Conservation (phyloP, 352 stramenopile species). For the Thalassiosira pacifica region DNA sequence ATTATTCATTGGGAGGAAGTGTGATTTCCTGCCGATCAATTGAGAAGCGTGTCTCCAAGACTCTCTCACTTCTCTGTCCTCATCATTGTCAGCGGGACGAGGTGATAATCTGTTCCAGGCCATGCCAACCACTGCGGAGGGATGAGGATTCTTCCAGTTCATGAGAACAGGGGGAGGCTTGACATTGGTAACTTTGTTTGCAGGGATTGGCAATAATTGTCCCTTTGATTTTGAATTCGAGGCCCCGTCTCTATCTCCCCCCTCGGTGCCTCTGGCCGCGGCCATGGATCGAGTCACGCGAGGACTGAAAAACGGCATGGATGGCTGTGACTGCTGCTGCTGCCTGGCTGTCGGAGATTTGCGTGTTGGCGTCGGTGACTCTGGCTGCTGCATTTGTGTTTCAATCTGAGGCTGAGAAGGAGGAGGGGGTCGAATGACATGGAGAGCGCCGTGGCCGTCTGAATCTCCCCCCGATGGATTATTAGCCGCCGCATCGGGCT, state of each 20-base stretch:
- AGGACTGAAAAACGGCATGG: conserved; percentile 37
- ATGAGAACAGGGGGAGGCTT: neutral
- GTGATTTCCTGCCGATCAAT: conserved; percentile 65
- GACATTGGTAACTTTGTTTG: neutral
- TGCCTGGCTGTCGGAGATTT: neutral
- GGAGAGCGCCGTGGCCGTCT: conserved; percentile 17
- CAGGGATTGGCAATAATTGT: neutral
- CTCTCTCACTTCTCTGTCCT: conserved; percentile 65
- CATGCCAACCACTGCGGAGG: conserved; percentile 56
- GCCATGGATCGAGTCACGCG: conserved; percentile 42
- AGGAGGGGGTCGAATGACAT: conserved; percentile 47
- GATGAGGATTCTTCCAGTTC: neutral
- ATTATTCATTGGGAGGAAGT: conserved; percentile 64
- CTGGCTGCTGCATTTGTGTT: too few species aligned
- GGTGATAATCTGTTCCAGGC: conserved; percentile 65
- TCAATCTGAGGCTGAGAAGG: neutral
- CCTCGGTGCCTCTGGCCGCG: neutral
- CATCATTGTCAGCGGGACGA: conserved; percentile 10
- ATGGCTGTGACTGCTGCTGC: neutral
- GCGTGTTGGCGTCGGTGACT: too few species aligned
- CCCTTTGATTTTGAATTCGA: neutral
- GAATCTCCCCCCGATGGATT: neutral
- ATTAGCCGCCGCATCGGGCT: conserved; percentile 26
- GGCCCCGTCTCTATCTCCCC: neutral
- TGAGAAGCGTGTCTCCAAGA: conserved; percentile 71